Percentiles rank a stretch among this genome's conserved stretches.
Conservation (phyloP, 2,329 filamentous ascomycete genomes). For the Diaporthe citrichinensis region DNA sequence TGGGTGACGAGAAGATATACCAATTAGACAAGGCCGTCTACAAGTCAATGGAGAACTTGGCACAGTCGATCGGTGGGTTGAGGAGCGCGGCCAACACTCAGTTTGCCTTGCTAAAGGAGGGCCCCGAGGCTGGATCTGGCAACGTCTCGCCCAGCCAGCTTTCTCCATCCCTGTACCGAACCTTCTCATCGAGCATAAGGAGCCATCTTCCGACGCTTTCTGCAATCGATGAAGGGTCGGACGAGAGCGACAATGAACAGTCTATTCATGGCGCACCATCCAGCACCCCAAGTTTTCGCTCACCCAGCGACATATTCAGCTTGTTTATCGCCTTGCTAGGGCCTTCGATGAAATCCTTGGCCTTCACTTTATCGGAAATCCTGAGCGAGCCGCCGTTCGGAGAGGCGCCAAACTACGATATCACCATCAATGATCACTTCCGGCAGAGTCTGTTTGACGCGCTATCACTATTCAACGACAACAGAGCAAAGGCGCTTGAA, state of each 20-base stretch:
- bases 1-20: conserved; percentile 85
- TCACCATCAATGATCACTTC: conserved; percentile 85
- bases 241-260: conserved; percentile 68
- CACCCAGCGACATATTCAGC: conserved; percentile 88
- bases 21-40: conserved; percentile 83
- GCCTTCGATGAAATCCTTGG: conserved; percentile 96
- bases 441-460: conserved; percentile 85
- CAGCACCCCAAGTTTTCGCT: conserved; percentile 60
- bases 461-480: conserved; percentile 81
- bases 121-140: conserved; percentile 50
- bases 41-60: conserved; percentile 85
- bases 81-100: conserved; percentile 91
- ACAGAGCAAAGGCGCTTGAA: conserved; percentile 81
- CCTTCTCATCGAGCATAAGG: conserved; percentile 52
- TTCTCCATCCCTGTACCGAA: conserved; percentile 49
- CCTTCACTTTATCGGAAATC: conserved; percentile 89
- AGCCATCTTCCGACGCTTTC: conserved; percentile 63
- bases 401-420: conserved; percentile 73
- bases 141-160: conserved; percentile 51
- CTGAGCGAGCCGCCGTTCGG: conserved; percentile 90
- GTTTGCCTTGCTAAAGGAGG: conserved; percentile 84
- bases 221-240: conserved; percentile 74
- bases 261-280: conserved; percentile 39
- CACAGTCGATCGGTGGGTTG: conserved; percentile 91
- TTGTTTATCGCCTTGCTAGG: conserved; percentile 91